Conservation (phyloP, 73 alveolate genomes). For the Symbiodinium pilosum region DNA sequence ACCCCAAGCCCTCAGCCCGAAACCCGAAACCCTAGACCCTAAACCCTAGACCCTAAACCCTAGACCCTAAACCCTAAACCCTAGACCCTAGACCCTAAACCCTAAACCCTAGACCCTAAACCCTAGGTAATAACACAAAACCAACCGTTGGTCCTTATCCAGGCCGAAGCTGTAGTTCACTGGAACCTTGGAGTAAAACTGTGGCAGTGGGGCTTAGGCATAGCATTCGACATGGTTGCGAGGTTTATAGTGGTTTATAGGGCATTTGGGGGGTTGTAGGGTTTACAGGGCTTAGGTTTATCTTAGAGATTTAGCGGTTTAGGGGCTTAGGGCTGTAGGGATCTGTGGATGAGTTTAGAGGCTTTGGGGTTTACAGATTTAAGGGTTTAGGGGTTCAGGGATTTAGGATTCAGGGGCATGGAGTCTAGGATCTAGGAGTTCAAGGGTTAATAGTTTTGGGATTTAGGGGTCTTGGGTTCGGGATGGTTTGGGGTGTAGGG, state of each 20-base stretch:
- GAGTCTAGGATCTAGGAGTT: too few relatives aligned
- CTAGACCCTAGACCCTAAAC: background rate
- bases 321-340: too few relatives aligned
- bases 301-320: background rate
- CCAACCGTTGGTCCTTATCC: constrained; percentile 11
- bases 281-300: background rate
- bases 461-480: too few relatives aligned
- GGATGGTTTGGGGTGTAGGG: too few relatives aligned
- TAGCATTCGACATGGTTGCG: background rate
- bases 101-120: background rate
- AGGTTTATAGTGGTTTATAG: background rate
- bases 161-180: constrained; percentile 34
- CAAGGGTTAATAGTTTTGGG: too few relatives aligned
- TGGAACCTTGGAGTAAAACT: background rate
- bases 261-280: background rate
- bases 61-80: background rate
- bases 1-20: background rate
- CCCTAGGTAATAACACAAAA: background rate
- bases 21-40: background rate
- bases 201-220: background rate
- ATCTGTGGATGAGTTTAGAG: too few relatives aligned
- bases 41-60: background rate
- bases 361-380: too few relatives aligned
- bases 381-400: too few relatives aligned
- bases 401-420: too few relatives aligned